Conservation (phyloP, 2,329 filamentous ascomycete species). For the Alternaria viburni region DNA sequence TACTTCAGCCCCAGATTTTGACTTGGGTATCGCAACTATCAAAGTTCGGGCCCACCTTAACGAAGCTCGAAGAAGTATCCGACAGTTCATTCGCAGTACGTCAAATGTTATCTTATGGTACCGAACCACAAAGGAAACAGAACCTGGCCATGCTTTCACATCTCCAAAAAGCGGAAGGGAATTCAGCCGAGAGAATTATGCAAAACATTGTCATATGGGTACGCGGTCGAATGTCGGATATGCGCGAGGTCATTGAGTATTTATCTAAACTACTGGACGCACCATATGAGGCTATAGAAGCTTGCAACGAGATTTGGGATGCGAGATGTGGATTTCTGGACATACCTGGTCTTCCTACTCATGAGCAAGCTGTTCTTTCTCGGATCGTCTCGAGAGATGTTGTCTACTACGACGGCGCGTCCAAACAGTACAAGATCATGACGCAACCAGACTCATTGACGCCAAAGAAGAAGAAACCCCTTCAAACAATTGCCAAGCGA, state of each 20-base stretch:
- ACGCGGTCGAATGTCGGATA: slow-evolving; percentile 11
- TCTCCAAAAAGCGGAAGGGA: slow-evolving; percentile 14
- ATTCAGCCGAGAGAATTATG: slow-evolving; percentile 25
- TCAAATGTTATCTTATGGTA: slow-evolving; percentile 20
- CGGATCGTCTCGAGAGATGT: neutral
- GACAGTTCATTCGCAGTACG: slow-evolving; percentile 12
- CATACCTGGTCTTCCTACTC: slow-evolving; percentile 15
- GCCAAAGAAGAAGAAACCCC: neutral
- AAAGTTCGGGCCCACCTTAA: slow-evolving; percentile 16
- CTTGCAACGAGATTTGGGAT: slow-evolving; percentile 33
- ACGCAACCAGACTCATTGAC: neutral
- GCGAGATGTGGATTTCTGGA: slow-evolving; percentile 20
- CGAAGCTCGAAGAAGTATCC: slow-evolving; percentile 24
- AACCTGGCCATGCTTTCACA: slow-evolving; percentile 22
- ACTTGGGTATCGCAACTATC: slow-evolving; percentile 2
- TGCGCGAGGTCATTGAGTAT: slow-evolving; percentile 20
- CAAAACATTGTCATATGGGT: slow-evolving; percentile 25
- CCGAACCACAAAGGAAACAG: slow-evolving; percentile 13
- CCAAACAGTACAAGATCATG: neutral
- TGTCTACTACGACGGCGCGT: neutral
- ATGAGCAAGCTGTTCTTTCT: neutral
- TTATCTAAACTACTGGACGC: slow-evolving; percentile 15
- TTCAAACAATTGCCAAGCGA: neutral
- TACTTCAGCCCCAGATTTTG: slow-evolving; percentile 6
- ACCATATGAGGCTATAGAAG: slow-evolving; percentile 19